phyloP scores from a whole-genome alignment of 805 yeast species.

The Cyberlindnera misumaiensis region DNA sequence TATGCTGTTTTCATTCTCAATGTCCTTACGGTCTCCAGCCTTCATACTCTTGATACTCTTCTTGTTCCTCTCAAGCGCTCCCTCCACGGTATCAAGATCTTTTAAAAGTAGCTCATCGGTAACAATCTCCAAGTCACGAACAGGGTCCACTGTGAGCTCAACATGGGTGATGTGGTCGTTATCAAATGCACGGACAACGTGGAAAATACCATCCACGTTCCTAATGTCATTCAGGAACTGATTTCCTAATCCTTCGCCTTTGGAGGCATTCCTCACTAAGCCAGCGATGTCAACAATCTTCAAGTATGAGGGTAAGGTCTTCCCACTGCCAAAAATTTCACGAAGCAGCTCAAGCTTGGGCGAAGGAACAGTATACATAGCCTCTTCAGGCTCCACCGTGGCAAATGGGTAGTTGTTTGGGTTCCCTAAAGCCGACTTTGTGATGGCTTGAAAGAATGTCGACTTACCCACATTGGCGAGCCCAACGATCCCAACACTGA shows the following conservation, averaged over 20 bases:
- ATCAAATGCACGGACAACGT: conserved; percentile 69
- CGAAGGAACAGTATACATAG: conserved; percentile 66
- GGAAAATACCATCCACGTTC: conserved; percentile 77
- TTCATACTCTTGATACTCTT: conserved; percentile 35
- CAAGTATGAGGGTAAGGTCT: conserved; percentile 59
- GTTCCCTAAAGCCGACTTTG: conserved; percentile 59
- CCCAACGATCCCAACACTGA: conserved; percentile 62
- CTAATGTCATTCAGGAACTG: conserved; percentile 72
- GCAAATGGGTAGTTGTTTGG: conserved; percentile 83
- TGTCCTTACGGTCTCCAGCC: conserved; percentile 41
- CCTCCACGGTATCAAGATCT: conserved; percentile 65
- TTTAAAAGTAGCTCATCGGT: conserved; percentile 71
- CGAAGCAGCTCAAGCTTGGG: conserved; percentile 49
- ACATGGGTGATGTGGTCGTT: conserved; percentile 75
- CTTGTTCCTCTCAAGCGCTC: conserved; percentile 43
- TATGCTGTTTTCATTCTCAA: conserved; percentile 32
- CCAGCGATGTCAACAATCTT: conserved; percentile 81
- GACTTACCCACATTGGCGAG: conserved; percentile 78
- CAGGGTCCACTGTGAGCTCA: conserved; percentile 66
- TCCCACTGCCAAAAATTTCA: conserved; percentile 51
- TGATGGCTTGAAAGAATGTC: conserved; percentile 75
- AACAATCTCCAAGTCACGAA: conserved; percentile 67
- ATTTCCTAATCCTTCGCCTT: conserved; percentile 80
- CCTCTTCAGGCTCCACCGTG: conserved; percentile 73
- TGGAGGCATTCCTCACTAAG: conserved; percentile 72